Conservation (phyloP, 495 filamentous ascomycete genomes). For the Podospora sp. region DNA sequence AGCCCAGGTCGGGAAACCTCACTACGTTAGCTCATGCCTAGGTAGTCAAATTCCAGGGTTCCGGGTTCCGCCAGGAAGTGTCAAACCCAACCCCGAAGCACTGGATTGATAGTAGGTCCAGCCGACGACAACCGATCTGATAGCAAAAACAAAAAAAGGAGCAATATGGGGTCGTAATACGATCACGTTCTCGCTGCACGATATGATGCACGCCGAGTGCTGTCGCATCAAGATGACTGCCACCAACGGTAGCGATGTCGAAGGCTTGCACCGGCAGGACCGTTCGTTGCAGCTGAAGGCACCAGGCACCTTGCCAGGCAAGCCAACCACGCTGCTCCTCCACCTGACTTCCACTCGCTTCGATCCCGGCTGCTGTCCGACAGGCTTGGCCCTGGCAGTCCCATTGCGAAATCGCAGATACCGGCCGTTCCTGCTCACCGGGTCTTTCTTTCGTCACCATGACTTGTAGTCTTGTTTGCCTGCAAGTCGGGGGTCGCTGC, state of each 20-base stretch:
- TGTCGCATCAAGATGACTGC: constrained; percentile 1
- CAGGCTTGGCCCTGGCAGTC: not conserved
- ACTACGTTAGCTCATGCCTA: no score
- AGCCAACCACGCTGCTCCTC: constrained; percentile 1
- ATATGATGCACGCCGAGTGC: constrained; percentile 7
- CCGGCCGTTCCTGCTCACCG: constrained; percentile 1
- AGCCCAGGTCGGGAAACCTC: no score
- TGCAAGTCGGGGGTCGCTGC: not conserved
- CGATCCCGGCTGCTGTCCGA: not conserved
- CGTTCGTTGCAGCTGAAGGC: not conserved
- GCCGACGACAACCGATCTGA: not conserved
- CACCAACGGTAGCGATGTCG: not conserved
- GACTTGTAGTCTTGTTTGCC: constrained; percentile 9
- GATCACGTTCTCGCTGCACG: constrained; percentile 1
- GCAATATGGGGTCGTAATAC: not conserved
- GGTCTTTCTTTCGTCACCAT: constrained; percentile 5
- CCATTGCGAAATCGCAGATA: not conserved
- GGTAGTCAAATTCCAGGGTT: no score
- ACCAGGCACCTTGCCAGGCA: constrained; percentile 7
- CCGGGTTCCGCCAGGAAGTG: no score
- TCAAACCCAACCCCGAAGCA: no score
- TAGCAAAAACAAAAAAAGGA: not conserved
- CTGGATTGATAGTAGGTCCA: not conserved
- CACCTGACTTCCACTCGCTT: not conserved
- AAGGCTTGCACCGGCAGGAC: constrained; percentile 5